Evolutionary conservation across 2,329 filamentous ascomycete genomes (phyloP).

Genomic region (Dothiorella sarmentorum): DNA sequence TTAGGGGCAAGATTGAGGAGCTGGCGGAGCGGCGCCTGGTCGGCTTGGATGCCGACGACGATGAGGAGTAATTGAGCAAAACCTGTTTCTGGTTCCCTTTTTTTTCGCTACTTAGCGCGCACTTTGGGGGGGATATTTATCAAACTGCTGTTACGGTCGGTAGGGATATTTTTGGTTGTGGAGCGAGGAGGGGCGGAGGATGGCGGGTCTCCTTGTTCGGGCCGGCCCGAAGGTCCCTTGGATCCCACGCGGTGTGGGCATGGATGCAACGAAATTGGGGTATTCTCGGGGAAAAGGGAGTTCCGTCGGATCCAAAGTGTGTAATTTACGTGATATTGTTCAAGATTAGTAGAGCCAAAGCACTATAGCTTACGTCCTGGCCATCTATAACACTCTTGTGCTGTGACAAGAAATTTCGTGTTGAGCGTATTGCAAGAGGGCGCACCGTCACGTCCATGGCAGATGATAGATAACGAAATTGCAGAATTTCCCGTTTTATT

Average conservation of each 20-base stretch:
- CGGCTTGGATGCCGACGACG: conserved; percentile 53
- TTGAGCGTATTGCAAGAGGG: neutral
- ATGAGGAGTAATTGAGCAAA: conserved; percentile 2
- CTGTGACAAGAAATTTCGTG: too few relatives aligned
- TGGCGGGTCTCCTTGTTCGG: conserved; percentile 3
- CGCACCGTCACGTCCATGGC: neutral
- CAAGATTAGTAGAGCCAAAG: neutral
- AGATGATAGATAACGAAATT: neutral
- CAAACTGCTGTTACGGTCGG: too few relatives aligned
- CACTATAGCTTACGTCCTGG: neutral
- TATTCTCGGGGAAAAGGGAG: neutral
- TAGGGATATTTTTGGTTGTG: too few relatives aligned
- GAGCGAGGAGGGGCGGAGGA: neutral
- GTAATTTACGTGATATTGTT: neutral
- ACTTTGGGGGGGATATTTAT: too few relatives aligned
- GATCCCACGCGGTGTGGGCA: neutral
- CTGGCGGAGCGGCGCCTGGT: conserved; percentile 68
- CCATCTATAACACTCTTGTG: neutral
- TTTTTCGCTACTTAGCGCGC: too few relatives aligned
- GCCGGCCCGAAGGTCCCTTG: neutral
- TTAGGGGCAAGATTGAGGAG: conserved; percentile 89
- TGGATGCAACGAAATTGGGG: neutral
- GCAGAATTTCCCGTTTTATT: conserved; percentile 16
- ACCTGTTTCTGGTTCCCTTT: too few relatives aligned
- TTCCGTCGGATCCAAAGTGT: neutral